Evolutionary conservation across 2,329 filamentous ascomycete species (phyloP).

Genomic region (Aspergillus hortae): DNA sequence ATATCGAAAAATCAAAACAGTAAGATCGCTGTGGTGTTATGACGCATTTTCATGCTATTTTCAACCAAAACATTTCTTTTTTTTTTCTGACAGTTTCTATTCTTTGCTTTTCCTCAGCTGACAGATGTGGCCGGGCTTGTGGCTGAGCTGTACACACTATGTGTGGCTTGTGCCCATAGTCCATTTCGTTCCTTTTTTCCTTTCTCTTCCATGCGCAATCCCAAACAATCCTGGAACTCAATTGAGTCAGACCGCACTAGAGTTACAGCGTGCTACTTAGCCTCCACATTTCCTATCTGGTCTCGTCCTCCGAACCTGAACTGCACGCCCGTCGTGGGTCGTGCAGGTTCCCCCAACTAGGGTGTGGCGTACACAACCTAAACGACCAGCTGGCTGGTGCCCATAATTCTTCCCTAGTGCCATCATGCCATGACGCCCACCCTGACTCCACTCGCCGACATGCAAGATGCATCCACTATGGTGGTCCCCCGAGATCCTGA

Average conservation of each 20-base stretch:
- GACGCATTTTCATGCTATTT: too few species aligned
- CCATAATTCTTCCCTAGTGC: too few species aligned
- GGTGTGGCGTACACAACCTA: too few species aligned
- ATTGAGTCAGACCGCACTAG: neutral
- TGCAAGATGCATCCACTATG: conserved; percentile 8
- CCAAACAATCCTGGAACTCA: too few species aligned
- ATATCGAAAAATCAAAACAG: too few species aligned
- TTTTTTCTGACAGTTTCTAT: neutral
- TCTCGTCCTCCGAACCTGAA: neutral
- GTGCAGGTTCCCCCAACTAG: neutral
- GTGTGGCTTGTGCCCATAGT: conserved; percentile 7
- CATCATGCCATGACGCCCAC: conserved; percentile 6
- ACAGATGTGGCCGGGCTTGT: conserved; percentile 6
- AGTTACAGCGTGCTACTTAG: neutral
- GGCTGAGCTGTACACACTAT: conserved; percentile 7
- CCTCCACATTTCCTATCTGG: neutral
- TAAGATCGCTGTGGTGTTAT: too few species aligned
- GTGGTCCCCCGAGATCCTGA: conserved; percentile 9
- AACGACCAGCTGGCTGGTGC: neutral
- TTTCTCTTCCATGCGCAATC: neutral
- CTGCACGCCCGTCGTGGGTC: neutral
- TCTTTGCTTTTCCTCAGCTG: neutral
- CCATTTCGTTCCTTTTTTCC: conserved; percentile 1
- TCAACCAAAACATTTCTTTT: neutral
- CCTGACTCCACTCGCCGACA: conserved; percentile 1